Evolutionary conservation across 1,284 basidiomycete species (phyloP).

Genomic region (Boletellus deceptivus): DNA sequence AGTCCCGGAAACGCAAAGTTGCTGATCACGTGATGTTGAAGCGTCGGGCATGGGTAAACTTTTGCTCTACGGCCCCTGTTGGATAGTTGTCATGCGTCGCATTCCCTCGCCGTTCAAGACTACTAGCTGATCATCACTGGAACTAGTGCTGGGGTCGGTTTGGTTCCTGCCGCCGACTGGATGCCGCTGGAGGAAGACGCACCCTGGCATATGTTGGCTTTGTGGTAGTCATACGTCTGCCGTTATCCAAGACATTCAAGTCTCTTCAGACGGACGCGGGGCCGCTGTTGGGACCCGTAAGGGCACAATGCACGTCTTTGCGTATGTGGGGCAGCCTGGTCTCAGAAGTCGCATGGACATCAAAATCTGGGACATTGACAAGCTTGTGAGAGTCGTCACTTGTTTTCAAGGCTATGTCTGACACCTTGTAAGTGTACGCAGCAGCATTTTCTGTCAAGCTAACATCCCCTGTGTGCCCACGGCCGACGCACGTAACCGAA

Average conservation of each 20-base stretch:
- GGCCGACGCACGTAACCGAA: conserved; percentile 35
- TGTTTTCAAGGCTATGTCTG: background rate
- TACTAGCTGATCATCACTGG: conserved; percentile 44
- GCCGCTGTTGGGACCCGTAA: conserved; percentile 65
- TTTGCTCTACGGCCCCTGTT: conserved; percentile 37
- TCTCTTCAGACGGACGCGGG: conserved; percentile 68
- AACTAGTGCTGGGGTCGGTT: conserved; percentile 4
- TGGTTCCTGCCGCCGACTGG: conserved; percentile 4
- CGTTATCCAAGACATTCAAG: conserved; percentile 55
- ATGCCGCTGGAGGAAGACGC: conserved; percentile 16
- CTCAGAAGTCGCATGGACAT: conserved; percentile 59
- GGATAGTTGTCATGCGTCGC: background rate
- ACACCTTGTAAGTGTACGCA: conserved; percentile 23
- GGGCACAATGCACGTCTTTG: conserved; percentile 71
- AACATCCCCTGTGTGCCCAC: conserved; percentile 56
- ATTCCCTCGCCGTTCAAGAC: conserved; percentile 37
- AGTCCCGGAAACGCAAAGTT: no score
- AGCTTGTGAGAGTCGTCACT: conserved; percentile 41
- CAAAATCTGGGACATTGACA: conserved; percentile 52
- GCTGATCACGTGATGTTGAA: conserved; percentile 6
- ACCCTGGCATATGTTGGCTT: conserved; percentile 52
- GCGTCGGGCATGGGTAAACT: conserved; percentile 4
- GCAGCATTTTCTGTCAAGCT: conserved; percentile 56
- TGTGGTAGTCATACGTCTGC: conserved; percentile 71
- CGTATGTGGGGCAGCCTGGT: conserved; percentile 70